Evolutionary conservation across 495 filamentous ascomycete species (phyloP).

Genomic region (Penicillium simplicissimum): DNA sequence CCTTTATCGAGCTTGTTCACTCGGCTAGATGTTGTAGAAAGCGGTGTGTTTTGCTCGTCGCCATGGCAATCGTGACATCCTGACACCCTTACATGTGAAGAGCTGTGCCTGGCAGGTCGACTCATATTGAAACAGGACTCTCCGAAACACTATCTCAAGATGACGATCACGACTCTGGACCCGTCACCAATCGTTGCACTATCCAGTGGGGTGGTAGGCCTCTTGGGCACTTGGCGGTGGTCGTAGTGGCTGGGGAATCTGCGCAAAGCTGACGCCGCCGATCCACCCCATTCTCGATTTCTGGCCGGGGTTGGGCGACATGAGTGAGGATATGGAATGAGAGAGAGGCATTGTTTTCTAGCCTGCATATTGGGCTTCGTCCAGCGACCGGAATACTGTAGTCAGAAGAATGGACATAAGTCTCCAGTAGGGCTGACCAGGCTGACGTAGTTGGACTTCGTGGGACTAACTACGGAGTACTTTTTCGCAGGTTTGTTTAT

Average conservation of each 20-base stretch:
- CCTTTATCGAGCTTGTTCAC: neutral
- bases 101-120: slow-evolving; percentile 16
- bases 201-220: slow-evolving; percentile 4
- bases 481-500: slow-evolving; percentile 14
- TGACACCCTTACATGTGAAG: slow-evolving; percentile 20
- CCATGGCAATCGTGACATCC: slow-evolving; percentile 26
- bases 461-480: no score
- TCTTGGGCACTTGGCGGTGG: slow-evolving; percentile 20
- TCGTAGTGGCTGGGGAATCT: slow-evolving; percentile 31
- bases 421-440: neutral
- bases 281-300: slow-evolving; percentile 25
- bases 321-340: slow-evolving; percentile 5
- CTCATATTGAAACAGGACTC: slow-evolving; percentile 27
- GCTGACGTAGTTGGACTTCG: neutral
- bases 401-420: neutral
- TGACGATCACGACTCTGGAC: slow-evolving; percentile 25
- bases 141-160: slow-evolving; percentile 15
- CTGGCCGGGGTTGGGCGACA: slow-evolving; percentile 15
- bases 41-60: slow-evolving; percentile 22
- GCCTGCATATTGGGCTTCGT: neutral
- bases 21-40: neutral
- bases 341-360: neutral
- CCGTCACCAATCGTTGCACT: slow-evolving; percentile 27
- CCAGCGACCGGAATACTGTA: neutral
- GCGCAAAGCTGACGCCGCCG: slow-evolving; percentile 26